Conservation (phyloP, 768 basidiomycete species). For the Mycena indigotica region DNA sequence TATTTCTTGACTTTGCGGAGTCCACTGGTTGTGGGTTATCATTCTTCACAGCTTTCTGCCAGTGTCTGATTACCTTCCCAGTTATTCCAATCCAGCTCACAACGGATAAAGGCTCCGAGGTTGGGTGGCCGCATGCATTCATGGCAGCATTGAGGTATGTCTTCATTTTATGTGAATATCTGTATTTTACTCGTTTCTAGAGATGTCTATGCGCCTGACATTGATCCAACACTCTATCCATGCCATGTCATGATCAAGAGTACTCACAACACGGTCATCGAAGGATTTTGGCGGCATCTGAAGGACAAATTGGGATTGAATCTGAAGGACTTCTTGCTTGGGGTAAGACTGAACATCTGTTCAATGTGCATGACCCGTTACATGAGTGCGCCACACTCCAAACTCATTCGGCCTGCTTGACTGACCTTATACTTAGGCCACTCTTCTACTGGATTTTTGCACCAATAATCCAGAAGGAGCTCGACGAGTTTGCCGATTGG, state of each 20-base stretch:
- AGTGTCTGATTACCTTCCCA: background rate
- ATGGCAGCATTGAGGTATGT: background rate
- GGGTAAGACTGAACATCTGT: constrained; percentile 11
- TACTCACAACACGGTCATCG: constrained; percentile 22
- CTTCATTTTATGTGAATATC: background rate
- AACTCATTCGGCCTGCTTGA: background rate
- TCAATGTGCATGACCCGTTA: constrained; percentile 8
- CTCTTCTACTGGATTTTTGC: constrained; percentile 10
- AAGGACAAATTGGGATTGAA: constrained; percentile 19
- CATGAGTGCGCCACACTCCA: constrained; percentile 3
- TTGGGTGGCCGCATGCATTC: background rate
- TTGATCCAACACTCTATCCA: constrained; percentile 6
- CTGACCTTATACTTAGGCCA: background rate
- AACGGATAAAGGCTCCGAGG: background rate
- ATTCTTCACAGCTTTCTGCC: background rate
- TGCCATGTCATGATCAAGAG: constrained; percentile 13
- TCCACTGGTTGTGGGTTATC: background rate
- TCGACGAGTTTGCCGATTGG: constrained; percentile 20
- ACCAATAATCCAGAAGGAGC: constrained; percentile 16
- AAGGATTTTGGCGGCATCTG: constrained; percentile 20
- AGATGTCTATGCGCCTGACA: constrained; percentile 11
- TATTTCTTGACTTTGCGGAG: constrained; percentile 12
- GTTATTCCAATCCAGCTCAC: background rate
- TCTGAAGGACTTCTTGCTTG: constrained; percentile 10
- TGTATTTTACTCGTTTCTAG: background rate